phyloP scores from a whole-genome alignment of 192 early-diverging fungal genomes.

The Coemansia umbellata region DNA sequence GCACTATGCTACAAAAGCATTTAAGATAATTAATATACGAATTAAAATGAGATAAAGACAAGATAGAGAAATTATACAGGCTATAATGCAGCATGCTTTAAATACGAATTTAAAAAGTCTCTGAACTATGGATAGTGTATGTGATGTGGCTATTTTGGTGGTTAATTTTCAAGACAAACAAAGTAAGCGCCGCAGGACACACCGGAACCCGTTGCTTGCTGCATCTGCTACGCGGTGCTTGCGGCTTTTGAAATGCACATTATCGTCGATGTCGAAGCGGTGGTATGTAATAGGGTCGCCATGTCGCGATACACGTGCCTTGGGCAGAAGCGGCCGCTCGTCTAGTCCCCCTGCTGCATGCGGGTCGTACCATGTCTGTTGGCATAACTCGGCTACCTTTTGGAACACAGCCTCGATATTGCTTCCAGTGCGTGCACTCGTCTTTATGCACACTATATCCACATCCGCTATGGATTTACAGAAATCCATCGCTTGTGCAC shows the following conservation, averaged over 20 bases:
- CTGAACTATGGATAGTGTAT: constrained; percentile 2
- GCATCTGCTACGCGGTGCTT: not conserved
- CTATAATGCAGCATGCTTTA: too few species aligned
- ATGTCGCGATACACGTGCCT: constrained; percentile 25
- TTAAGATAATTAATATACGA: too few species aligned
- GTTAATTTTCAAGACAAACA: constrained; percentile 12
- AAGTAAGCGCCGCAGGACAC: constrained; percentile 8
- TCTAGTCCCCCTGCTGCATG: not conserved
- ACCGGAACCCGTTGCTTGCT: constrained; percentile 1
- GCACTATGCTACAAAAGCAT: too few species aligned
- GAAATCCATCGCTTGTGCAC: constrained; percentile 7
- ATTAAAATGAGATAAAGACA: too few species aligned
- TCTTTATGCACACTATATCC: constrained; percentile 17
- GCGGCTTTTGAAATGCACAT: not conserved
- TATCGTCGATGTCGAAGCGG: constrained; percentile 22
- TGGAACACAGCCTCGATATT: constrained; percentile 26
- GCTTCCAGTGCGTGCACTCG: constrained; percentile 32
- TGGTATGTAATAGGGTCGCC: constrained; percentile 43
- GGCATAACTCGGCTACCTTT: constrained; percentile 21
- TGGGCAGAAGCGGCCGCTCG: constrained; percentile 1
- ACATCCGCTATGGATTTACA: constrained; percentile 1
- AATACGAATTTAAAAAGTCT: not conserved
- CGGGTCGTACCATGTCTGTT: constrained; percentile 1
- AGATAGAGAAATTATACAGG: too few species aligned
- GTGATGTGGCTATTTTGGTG: too few species aligned